Base-by-base conservation (phyloP, 148 eudicot genomes). In the Dysphania ambrosioides region DNA sequence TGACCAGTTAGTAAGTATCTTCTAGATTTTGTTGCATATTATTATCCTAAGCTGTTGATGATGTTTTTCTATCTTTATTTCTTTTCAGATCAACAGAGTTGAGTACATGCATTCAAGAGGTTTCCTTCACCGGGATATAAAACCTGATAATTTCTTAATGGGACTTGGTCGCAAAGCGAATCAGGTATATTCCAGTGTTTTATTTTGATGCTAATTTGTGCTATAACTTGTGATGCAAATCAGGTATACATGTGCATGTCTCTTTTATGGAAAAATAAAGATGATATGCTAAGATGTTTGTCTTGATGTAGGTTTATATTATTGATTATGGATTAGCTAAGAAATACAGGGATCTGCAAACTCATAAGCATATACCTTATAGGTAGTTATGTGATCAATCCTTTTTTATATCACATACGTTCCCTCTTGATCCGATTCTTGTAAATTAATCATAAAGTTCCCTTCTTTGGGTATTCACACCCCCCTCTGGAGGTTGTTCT, bases 291-390 rank as follows among this genome's bases (percentile, higher is more conserved):
- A 19, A 40, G 35, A 57, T 61, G 53, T 66, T 82, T 49, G 8
- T 53, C 5, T 21, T 82, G 35, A 21, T 73, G 73, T 61, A 93
- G 98, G 98, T 91, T 36, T 93, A 91, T 73, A 70, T 79, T 70
- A 93, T 93, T 81, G 98, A 93, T 80, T 93, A 83, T 77, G 98
- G 98, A 57, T 88, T 93, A 71, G 97, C 97, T 80, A 93, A 93
- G 80, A 93, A 91, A 79, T 93, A 91, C 73, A 86, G 92, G 85
- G 98, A 93, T 81, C 91, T 93, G 69, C 97, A 88, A 88, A 93
- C 98, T 73, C 97, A 89, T 77, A 91, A 88, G 86, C 98, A 93
- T 85, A 93, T 93, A 88, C 95, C 95, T 21, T 93, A 93, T 86
- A 91, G 98, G 98, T 92, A 76, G 70, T 36, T 15, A 4, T 44